phyloP scores from a whole-genome alignment of 257 asterid species.

The Cinchona pubescens region DNA sequence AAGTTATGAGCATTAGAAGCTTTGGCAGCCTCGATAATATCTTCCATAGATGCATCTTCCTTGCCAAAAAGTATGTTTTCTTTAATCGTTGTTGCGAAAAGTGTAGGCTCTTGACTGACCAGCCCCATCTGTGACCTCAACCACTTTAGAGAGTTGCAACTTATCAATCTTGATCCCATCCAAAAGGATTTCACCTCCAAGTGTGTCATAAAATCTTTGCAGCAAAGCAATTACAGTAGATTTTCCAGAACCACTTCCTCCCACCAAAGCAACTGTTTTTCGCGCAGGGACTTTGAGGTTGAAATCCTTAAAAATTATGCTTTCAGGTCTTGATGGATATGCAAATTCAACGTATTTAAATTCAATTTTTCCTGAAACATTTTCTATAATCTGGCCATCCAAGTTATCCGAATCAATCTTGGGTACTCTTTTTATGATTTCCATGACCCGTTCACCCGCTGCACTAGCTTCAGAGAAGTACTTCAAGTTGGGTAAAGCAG shows the following conservation, averaged over 20 bases:
- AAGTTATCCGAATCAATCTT: constrained; percentile 64
- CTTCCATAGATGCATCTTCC: constrained; percentile 74
- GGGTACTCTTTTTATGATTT: constrained; percentile 64
- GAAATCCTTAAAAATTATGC: constrained; percentile 59
- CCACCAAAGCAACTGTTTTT: constrained; percentile 76
- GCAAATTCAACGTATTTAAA: constrained; percentile 55
- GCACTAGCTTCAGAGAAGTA: constrained; percentile 80
- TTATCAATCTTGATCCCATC: constrained; percentile 73
- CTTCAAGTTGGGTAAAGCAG: constrained; percentile 68
- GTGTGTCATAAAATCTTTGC: constrained; percentile 86
- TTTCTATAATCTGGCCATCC: constrained; percentile 53
- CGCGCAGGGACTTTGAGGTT: constrained; percentile 64
- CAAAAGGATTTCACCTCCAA: constrained; percentile 60
- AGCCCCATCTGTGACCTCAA: constrained; percentile 93
- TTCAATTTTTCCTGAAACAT: constrained; percentile 68
- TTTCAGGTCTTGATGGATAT: constrained; percentile 80
- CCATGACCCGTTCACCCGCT: constrained; percentile 67
- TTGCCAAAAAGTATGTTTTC: constrained; percentile 89
- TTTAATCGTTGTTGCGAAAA: constrained; percentile 79
- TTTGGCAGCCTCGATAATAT: constrained; percentile 76
- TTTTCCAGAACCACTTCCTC: constrained; percentile 96
- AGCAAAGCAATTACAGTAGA: constrained; percentile 75
- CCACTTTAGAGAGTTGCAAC: constrained; percentile 87
- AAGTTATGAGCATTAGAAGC: constrained; percentile 94
- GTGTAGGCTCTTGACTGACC: constrained; percentile 94